Conservation (phyloP, 129 eudicot genomes). For the Pseudognaphalium luteoalbum region DNA sequence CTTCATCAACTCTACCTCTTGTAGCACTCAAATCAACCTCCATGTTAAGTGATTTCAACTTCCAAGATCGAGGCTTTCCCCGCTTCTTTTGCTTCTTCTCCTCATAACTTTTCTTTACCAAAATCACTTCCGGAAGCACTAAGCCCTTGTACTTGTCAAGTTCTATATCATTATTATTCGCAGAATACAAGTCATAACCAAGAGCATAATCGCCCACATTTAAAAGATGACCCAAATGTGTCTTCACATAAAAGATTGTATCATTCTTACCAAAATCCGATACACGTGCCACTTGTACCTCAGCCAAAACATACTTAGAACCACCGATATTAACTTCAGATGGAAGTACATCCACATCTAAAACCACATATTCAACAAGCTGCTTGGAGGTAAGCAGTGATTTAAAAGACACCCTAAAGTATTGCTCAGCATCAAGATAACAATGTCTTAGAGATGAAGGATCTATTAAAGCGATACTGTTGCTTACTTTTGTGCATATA, state of each 20-base stretch:
- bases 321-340: constrained; percentile 17
- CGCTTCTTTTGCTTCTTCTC: constrained; percentile 58
- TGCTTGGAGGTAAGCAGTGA: constrained; percentile 24
- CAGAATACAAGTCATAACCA: constrained; percentile 58
- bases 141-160: constrained; percentile 59
- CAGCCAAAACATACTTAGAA: constrained; percentile 41
- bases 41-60: constrained; percentile 55
- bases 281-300: constrained; percentile 73
- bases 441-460: constrained; percentile 16
- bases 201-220: constrained; percentile 66
- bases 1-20: constrained; percentile 42
- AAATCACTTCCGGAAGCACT: constrained; percentile 50
- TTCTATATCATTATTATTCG: constrained; percentile 57
- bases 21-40: constrained; percentile 49
- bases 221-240: constrained; percentile 61
- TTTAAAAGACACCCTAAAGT: background rate
- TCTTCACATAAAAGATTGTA: constrained; percentile 37
- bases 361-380: constrained; percentile 27
- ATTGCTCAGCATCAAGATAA: constrained; percentile 23
- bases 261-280: constrained; percentile 68
- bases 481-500: constrained; percentile 55
- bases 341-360: constrained; percentile 2
- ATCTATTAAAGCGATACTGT: constrained; percentile 35
- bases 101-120: constrained; percentile 69
- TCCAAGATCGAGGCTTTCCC: constrained; percentile 66